Percentiles rank a stretch among this genome's conserved stretches.
Conservation (phyloP, 352 stramenopile species). For the Pythium sukuiense region DNA sequence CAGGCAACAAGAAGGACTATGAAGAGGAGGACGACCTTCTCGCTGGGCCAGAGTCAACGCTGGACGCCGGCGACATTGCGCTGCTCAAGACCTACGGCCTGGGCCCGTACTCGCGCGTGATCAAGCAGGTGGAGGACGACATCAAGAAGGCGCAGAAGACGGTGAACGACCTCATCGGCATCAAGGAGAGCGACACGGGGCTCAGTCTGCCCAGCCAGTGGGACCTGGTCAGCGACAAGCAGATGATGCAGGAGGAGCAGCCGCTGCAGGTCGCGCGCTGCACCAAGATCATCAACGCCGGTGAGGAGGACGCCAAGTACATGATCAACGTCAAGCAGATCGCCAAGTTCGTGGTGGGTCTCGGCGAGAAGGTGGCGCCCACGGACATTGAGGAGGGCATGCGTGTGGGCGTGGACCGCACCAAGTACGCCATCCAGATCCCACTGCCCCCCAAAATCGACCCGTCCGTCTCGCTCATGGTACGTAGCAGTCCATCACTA, state of each 20-base stretch:
- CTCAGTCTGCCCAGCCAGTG: conserved; percentile 97
- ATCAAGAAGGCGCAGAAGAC: conserved; percentile 97
- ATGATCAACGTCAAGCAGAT: conserved; percentile 99
- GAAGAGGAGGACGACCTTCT: conserved; percentile 92
- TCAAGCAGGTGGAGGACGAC: conserved; percentile 98
- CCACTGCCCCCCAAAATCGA: conserved; percentile 99
- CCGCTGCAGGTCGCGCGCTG: conserved; percentile 96
- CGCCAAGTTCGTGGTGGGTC: conserved; percentile 99
- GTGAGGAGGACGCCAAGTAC: conserved; percentile 97
- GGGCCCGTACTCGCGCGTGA: conserved; percentile 95
- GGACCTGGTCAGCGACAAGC: conserved; percentile 99
- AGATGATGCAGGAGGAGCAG: conserved; percentile 99
- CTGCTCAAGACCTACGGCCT: conserved; percentile 99
- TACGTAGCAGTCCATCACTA: conserved; percentile 3
- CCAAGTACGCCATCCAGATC: conserved; percentile 98
- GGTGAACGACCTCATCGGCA: conserved; percentile 92
- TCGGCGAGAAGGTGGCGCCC: conserved; percentile 98
- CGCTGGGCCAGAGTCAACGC: conserved; percentile 69
- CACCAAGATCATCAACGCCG: conserved; percentile 94
- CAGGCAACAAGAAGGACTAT: conserved; percentile 94
- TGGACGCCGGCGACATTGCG: conserved; percentile 97
- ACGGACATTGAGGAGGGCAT: conserved; percentile 99
- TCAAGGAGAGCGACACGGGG: conserved; percentile 99
- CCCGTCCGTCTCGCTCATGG: conserved; percentile 93
- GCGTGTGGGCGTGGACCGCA: conserved; percentile 97